phyloP scores from a whole-genome alignment of 2,329 filamentous ascomycete genomes.

The Dryadomyces quercivorus region DNA sequence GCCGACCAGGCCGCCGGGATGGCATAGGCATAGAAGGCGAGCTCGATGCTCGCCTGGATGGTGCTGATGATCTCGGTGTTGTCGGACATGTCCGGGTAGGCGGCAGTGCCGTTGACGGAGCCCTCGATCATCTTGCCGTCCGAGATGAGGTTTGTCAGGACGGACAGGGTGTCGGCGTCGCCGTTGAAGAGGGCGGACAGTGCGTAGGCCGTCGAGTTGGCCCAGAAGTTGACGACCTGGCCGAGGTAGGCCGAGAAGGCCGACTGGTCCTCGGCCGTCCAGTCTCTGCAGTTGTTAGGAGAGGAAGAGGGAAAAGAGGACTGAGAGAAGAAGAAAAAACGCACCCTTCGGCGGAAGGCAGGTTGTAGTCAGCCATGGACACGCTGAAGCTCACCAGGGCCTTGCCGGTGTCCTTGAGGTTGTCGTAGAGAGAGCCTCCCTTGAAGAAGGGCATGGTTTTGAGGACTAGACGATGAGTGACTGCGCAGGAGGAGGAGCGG shows the following conservation, averaged over 20 bases:
- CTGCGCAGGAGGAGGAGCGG: too few species aligned
- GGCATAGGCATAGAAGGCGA: conserved; percentile 18
- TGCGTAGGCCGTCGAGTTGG: conserved; percentile 6
- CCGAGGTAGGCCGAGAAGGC: conserved; percentile 18
- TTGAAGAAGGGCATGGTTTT: neutral
- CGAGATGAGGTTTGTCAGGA: conserved; percentile 15
- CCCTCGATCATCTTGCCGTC: conserved; percentile 19
- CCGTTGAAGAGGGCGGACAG: conserved; percentile 16
- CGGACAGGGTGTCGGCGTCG: conserved; percentile 11
- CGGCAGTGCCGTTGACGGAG: too few species aligned
- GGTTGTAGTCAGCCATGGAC: neutral
- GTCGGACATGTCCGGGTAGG: neutral
- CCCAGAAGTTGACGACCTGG: conserved; percentile 17
- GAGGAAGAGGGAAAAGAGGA: neutral
- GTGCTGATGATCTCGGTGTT: neutral
- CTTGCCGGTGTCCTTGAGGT: conserved; percentile 3
- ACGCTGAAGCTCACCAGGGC: neutral
- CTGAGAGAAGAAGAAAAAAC: too few species aligned
- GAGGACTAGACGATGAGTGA: too few species aligned
- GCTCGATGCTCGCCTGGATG: conserved; percentile 8
- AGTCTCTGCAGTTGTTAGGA: conserved; percentile 13
- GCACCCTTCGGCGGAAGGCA: too few species aligned
- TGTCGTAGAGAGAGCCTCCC: neutral
- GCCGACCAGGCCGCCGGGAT: conserved; percentile 20
- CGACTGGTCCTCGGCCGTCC: conserved; percentile 16